Conservation (phyloP, 345 rosid genomes). For the Carallia brachiata region DNA sequence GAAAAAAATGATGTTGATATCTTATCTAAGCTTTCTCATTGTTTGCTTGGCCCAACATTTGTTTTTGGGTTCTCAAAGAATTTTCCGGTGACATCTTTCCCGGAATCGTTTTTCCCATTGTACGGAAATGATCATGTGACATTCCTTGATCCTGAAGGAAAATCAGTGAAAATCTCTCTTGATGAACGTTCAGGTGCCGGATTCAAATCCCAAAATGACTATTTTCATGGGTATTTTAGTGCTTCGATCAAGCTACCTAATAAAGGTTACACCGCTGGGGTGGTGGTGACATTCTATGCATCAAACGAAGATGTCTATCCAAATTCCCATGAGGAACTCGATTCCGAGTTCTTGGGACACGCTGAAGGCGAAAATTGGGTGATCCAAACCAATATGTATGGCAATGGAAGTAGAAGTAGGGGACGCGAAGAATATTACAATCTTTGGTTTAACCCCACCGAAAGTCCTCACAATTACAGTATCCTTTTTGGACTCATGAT, state of each 20-base stretch:
- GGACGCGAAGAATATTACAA: conserved; percentile 20
- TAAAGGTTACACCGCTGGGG: conserved; percentile 24
- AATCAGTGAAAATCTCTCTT: not conserved
- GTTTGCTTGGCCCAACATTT: too few relatives aligned
- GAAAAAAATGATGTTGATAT: too few relatives aligned
- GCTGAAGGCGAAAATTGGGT: conserved; percentile 9
- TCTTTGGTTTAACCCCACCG: conserved; percentile 22
- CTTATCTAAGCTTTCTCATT: too few relatives aligned
- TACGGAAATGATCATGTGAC: too few relatives aligned
- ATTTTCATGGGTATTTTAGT: conserved; percentile 11
- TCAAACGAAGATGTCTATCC: conserved; percentile 11
- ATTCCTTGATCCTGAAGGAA: too few relatives aligned
- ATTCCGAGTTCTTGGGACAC: conserved; percentile 25
- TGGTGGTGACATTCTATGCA: conserved; percentile 21
- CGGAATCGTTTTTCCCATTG: too few relatives aligned
- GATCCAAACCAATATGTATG: conserved; percentile 24
- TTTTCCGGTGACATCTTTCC: too few relatives aligned
- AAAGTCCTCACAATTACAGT: conserved; percentile 10
- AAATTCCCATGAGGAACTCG: conserved; percentile 17
- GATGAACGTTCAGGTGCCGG: conserved; percentile 14
- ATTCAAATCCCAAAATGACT: conserved; percentile 1
- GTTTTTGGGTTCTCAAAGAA: too few relatives aligned
- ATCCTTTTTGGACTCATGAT: conserved; percentile 6
- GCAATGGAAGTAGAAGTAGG: conserved; percentile 17
- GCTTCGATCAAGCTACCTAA: conserved; percentile 20